A percentile compares a stretch with the other conserved stretches of the same genome.
Evolutionary conservation across 495 filamentous ascomycete genomes (phyloP).

Genomic region (Penicillium dipodomyicola): DNA sequence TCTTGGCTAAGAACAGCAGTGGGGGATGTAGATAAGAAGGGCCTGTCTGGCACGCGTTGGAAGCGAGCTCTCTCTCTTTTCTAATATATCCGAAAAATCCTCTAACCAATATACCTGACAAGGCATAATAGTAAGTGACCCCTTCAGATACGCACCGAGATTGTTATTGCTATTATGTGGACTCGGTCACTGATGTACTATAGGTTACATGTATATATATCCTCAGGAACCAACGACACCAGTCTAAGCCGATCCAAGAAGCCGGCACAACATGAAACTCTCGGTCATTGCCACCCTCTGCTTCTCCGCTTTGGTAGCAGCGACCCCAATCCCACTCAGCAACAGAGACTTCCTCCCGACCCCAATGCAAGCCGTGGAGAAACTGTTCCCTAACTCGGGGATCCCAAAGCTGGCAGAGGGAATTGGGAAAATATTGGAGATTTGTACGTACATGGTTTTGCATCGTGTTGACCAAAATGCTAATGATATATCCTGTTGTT

Average conservation of each 20-base stretch:
- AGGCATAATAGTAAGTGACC: background rate
- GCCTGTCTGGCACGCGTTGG: too few relatives aligned
- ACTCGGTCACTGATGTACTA: background rate
- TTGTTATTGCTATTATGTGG: background rate
- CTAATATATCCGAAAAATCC: background rate
- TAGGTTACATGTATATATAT: background rate
- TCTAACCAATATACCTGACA: too few relatives aligned
- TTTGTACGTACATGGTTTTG: background rate
- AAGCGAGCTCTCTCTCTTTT: background rate
- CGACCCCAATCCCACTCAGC: slow-evolving; percentile 10
- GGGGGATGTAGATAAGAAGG: too few relatives aligned
- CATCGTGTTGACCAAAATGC: background rate
- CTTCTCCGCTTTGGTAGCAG: slow-evolving; percentile 14
- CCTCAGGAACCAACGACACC: background rate
- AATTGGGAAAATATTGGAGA: slow-evolving; percentile 8
- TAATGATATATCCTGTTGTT: background rate
- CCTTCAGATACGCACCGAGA: background rate
- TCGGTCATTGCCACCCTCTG: slow-evolving; percentile 16
- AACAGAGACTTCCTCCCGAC: slow-evolving; percentile 14
- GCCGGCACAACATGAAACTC: slow-evolving; percentile 14
- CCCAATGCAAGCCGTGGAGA: slow-evolving; percentile 16
- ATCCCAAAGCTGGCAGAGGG: slow-evolving; percentile 15
- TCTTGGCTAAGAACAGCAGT: too few relatives aligned
- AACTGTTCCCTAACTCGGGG: slow-evolving; percentile 19
- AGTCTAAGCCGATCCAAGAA: background rate